A percentile compares a stretch with the other conserved stretches of the same genome.
These are phyloP conservation scores for Castanospermum australe DNA, from an alignment of 306 rosid genomes.

Conservation along the genomic window DNA sequence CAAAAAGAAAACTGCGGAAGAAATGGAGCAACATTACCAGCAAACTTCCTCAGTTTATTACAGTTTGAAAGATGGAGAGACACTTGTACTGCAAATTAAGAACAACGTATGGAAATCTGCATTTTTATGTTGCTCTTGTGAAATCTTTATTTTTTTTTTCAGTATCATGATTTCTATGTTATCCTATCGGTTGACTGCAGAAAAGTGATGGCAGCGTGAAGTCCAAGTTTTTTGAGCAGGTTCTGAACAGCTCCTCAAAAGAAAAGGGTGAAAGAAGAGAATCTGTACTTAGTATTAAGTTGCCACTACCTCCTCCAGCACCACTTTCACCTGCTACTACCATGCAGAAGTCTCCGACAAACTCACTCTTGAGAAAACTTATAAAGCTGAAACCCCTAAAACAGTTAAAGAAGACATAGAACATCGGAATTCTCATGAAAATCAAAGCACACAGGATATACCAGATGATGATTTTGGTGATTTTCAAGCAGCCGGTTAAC, in stretches of 20 bases:
- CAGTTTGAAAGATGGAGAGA: slow-evolving; percentile 96
- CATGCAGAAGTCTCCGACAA: slow-evolving; percentile 43
- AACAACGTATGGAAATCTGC: slow-evolving; percentile 50
- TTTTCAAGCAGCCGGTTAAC: slow-evolving; percentile 53
- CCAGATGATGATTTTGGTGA: slow-evolving; percentile 66
- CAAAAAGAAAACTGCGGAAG: slow-evolving; percentile 96
- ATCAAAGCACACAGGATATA: slow-evolving; percentile 1
- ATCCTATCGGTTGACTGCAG: slow-evolving; percentile 45
- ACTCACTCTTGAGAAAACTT: slow-evolving; percentile 51
- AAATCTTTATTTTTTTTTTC: background rate
- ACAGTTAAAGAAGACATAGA: slow-evolving; percentile 13
- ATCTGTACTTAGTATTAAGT: slow-evolving; percentile 51
- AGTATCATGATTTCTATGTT: background rate
- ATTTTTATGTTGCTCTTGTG: slow-evolving; percentile 9
- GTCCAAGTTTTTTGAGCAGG: slow-evolving; percentile 66
- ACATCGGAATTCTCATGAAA: background rate
- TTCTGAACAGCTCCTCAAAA: slow-evolving; percentile 45
- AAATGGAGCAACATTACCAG: slow-evolving; percentile 94
- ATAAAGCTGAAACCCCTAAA: slow-evolving; percentile 30
- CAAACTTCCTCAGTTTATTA: slow-evolving; percentile 79
- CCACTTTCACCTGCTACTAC: slow-evolving; percentile 58
- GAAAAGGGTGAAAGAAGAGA: slow-evolving; percentile 63
- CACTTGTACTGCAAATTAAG: slow-evolving; percentile 81
- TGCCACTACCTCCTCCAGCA: slow-evolving; percentile 84
- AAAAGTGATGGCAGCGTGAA: slow-evolving; percentile 50